Evolutionary conservation across 768 basidiomycete species (phyloP).

Genomic region (Mycena galericulata): DNA sequence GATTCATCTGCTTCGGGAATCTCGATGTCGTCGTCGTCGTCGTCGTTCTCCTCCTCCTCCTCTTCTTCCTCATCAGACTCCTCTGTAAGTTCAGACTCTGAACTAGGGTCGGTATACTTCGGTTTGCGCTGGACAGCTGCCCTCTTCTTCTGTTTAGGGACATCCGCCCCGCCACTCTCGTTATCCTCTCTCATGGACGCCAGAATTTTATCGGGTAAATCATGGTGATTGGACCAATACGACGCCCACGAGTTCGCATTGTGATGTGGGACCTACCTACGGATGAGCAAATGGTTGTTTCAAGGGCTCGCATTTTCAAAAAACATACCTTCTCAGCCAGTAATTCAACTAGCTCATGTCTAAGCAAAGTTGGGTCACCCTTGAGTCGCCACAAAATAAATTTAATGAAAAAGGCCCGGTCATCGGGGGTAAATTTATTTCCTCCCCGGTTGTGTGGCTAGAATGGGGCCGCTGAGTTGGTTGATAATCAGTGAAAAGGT

Average conservation of each 20-base stretch:
- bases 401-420: slow-evolving; percentile 74
- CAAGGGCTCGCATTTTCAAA: slow-evolving; percentile 17
- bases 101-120: slow-evolving; percentile 50
- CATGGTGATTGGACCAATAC: slow-evolving; percentile 76
- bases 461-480: neutral
- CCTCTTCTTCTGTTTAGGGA: slow-evolving; percentile 43
- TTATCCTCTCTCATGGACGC: slow-evolving; percentile 52
- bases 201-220: slow-evolving; percentile 74
- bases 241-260: slow-evolving; percentile 70
- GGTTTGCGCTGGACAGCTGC: slow-evolving; percentile 41
- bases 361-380: slow-evolving; percentile 62
- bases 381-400: slow-evolving; percentile 74
- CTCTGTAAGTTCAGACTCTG: slow-evolving; percentile 42
- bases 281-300: neutral
- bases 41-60: slow-evolving; percentile 43
- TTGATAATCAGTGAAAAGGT: neutral
- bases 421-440: slow-evolving; percentile 74
- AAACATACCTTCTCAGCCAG: slow-evolving; percentile 64
- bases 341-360: slow-evolving; percentile 64
- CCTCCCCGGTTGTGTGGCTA: slow-evolving; percentile 58
- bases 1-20: slow-evolving; percentile 50
- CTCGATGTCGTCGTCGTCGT: slow-evolving; percentile 51
- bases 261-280: slow-evolving; percentile 80
- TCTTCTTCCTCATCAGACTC: slow-evolving; percentile 42
- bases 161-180: slow-evolving; percentile 39